Conservation (phyloP, 2,329 filamentous ascomycete species). For the Cladosporium sphaerospermum region DNA sequence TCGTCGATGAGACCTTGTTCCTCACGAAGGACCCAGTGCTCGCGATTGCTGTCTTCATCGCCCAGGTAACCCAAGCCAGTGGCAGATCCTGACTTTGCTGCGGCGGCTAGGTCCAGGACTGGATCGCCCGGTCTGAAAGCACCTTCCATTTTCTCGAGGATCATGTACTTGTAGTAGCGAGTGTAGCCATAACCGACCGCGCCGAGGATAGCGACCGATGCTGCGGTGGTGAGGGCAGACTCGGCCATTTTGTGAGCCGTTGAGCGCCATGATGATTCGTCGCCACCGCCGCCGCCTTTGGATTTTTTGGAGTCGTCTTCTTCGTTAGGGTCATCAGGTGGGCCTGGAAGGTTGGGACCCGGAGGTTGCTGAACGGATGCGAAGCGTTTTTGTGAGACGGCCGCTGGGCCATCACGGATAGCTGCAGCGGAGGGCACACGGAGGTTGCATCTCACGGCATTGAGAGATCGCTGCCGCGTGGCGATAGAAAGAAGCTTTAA, state of each 20-base stretch:
- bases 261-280: constrained; percentile 21
- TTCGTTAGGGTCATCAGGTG: constrained; percentile 17
- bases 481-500: background rate
- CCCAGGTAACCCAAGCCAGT: constrained; percentile 24
- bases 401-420: background rate
- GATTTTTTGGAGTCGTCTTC: constrained; percentile 12
- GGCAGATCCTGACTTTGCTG: constrained; percentile 24
- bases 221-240: constrained; percentile 44
- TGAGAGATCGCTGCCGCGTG: background rate
- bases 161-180: constrained; percentile 68
- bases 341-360: constrained; percentile 18
- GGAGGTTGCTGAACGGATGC: constrained; percentile 11
- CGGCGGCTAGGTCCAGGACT: constrained; percentile 59
- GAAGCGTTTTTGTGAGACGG: constrained; percentile 8
- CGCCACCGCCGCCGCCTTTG: constrained; percentile 8
- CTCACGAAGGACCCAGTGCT: constrained; percentile 75
- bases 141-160: constrained; percentile 85
- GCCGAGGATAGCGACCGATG: constrained; percentile 45
- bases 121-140: constrained; percentile 85
- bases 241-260: constrained; percentile 49
- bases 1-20: constrained; percentile 76
- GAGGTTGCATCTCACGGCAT: background rate
- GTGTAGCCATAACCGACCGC: constrained; percentile 60
- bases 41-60: constrained; percentile 44
- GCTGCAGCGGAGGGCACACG: background rate